Conservation (phyloP, 495 filamentous ascomycete genomes). For the Neurospora sp. region DNA sequence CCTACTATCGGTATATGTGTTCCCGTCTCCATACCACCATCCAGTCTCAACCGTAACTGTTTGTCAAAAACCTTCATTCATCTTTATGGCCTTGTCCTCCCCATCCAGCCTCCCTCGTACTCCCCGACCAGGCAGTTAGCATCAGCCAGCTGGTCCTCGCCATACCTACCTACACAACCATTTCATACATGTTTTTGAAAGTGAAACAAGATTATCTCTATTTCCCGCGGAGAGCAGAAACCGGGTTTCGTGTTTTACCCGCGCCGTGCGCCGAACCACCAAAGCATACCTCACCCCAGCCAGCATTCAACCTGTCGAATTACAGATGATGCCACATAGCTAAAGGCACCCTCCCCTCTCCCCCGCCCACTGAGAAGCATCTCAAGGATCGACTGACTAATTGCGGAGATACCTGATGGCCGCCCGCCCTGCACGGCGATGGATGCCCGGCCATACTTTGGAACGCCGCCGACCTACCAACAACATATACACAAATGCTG, state of each 20-base stretch:
- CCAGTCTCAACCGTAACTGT: not conserved
- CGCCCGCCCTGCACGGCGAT: no score
- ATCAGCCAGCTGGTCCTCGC: not conserved
- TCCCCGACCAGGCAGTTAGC: no score
- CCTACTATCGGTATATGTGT: no score
- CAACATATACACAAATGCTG: no score
- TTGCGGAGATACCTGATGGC: no score
- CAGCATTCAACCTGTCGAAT: not conserved
- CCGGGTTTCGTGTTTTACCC: not conserved
- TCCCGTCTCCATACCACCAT: not conserved
- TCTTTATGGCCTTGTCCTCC: not conserved
- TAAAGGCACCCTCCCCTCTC: not conserved
- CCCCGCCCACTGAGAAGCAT: no score
- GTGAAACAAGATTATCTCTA: not conserved
- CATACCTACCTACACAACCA: no score
- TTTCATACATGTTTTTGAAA: not conserved
- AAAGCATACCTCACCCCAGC: not conserved
- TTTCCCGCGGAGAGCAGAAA: not conserved
- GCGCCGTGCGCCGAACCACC: no score
- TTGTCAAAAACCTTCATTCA: not conserved
- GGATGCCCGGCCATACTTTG: no score
- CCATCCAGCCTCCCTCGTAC: not conserved
- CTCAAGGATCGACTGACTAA: no score
- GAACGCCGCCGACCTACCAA: no score
- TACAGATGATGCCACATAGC: not conserved